These are phyloP conservation scores for Citrus cavaleriei DNA, from an alignment of 345 rosid genomes.

Conservation along the genomic window DNA sequence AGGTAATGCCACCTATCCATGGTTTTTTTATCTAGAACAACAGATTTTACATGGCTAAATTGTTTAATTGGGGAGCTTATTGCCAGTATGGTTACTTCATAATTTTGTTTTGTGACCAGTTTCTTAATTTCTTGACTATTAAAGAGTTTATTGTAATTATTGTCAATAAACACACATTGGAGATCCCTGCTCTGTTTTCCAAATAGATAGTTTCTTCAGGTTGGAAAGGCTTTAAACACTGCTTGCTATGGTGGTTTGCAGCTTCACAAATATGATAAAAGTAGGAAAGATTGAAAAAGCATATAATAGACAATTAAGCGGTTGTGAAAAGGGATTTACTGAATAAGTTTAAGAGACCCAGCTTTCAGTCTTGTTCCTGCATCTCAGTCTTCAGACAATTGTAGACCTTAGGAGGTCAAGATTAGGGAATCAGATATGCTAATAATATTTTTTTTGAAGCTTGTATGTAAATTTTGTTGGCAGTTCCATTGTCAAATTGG, in stretches of 20 bases:
- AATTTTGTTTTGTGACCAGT: neutral
- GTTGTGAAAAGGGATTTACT: neutral
- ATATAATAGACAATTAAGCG: neutral
- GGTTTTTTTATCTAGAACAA: neutral
- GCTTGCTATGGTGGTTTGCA: neutral
- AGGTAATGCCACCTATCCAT: slow-evolving; percentile 42
- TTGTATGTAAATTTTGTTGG: neutral
- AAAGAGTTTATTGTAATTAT: neutral
- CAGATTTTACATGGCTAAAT: neutral
- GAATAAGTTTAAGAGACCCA: neutral
- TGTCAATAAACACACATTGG: neutral
- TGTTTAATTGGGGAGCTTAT: neutral
- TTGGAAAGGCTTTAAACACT: neutral
- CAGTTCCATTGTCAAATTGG: neutral
- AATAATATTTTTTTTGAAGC: neutral
- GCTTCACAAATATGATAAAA: neutral
- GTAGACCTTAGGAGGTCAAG: neutral
- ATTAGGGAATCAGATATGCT: neutral
- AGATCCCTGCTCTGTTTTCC: neutral
- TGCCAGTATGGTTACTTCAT: neutral
- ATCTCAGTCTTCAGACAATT: neutral
- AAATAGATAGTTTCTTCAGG: neutral
- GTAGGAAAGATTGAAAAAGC: neutral
- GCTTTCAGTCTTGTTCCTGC: neutral
- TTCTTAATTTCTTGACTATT: neutral